Conservation (phyloP, 2,329 filamentous ascomycete genomes). For the Elsinoe arachidis region DNA sequence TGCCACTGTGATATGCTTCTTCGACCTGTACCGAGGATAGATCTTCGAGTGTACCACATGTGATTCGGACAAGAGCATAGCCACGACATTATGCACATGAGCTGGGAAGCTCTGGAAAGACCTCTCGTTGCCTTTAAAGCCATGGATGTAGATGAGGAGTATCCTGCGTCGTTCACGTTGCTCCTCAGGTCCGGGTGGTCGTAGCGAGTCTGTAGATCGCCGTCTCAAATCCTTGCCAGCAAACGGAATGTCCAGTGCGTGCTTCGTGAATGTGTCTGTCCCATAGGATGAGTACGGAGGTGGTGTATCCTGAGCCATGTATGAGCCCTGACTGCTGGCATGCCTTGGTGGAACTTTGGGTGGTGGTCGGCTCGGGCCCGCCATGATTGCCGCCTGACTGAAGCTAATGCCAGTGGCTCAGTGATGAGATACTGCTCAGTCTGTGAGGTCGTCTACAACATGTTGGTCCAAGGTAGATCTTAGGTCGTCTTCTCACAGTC, state of each 20-base stretch:
- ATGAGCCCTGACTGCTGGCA: not conserved
- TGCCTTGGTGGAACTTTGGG: constrained; percentile 11
- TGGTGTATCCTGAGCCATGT: constrained; percentile 14
- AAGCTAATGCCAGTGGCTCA: not conserved
- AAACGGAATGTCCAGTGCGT: constrained; percentile 18
- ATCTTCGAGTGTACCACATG: constrained; percentile 82
- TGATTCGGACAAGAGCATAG: constrained; percentile 56
- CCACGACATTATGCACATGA: constrained; percentile 70
- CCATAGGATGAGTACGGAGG: constrained; percentile 14
- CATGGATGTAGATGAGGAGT: constrained; percentile 76
- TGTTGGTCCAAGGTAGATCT: too few relatives aligned
- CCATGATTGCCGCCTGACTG: not conserved
- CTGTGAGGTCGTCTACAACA: too few relatives aligned
- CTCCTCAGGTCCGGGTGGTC: constrained; percentile 28
- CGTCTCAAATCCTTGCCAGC: constrained; percentile 33
- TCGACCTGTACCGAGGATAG: constrained; percentile 71
- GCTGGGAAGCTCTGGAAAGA: constrained; percentile 83
- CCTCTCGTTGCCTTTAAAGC: constrained; percentile 80
- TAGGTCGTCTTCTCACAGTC: too few relatives aligned
- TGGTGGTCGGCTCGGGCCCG: constrained; percentile 17
- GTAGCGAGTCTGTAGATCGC: constrained; percentile 39
- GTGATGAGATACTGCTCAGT: too few relatives aligned
- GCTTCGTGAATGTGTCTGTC: not conserved
- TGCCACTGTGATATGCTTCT: constrained; percentile 61
- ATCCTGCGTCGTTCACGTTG: constrained; percentile 44